Evolutionary conservation across 2,329 filamentous ascomycete genomes (phyloP).

Genomic region (Neofusicoccum cordaticola): DNA sequence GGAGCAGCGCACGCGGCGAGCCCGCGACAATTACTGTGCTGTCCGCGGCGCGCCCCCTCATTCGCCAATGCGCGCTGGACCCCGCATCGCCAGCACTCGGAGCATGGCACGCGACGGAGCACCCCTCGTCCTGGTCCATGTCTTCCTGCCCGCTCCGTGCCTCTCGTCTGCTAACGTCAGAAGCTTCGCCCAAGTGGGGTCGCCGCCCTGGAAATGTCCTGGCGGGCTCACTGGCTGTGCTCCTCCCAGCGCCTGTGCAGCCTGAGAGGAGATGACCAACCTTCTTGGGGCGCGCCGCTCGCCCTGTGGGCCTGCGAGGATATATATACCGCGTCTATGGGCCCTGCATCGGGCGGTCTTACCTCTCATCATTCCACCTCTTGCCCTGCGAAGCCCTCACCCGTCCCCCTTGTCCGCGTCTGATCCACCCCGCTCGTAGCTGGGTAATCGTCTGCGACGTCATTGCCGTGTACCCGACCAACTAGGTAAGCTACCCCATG

Average conservation of each 20-base stretch:
- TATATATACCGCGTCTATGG: constrained; percentile 1
- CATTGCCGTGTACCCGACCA: not conserved
- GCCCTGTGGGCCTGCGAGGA: constrained; percentile 1
- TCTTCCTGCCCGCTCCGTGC: not conserved
- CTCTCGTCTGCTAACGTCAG: constrained; percentile 8
- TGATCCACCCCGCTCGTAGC: constrained; percentile 1
- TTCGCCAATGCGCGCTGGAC: constrained; percentile 13
- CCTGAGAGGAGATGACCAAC: not conserved
- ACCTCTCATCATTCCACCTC: not conserved
- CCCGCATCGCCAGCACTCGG: not conserved
- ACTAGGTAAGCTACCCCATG: constrained; percentile 5
- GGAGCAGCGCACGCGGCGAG: not conserved
- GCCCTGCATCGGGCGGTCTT: not conserved
- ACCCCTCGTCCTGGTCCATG: not conserved
- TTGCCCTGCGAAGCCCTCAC: not conserved
- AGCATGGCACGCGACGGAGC: not conserved
- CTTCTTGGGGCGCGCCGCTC: not conserved
- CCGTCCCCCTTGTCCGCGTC: not conserved
- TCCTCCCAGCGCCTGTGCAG: not conserved
- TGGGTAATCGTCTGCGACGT: constrained; percentile 7
- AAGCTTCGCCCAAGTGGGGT: constrained; percentile 12
- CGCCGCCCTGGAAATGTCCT: not conserved
- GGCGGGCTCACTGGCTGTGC: not conserved
- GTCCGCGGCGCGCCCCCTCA: not conserved
- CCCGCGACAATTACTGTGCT: not conserved